Percentiles rank a stretch among this genome's conserved stretches.
Evolutionary conservation across 306 rosid species (phyloP).

Genomic region (Prosopis cineraria): DNA sequence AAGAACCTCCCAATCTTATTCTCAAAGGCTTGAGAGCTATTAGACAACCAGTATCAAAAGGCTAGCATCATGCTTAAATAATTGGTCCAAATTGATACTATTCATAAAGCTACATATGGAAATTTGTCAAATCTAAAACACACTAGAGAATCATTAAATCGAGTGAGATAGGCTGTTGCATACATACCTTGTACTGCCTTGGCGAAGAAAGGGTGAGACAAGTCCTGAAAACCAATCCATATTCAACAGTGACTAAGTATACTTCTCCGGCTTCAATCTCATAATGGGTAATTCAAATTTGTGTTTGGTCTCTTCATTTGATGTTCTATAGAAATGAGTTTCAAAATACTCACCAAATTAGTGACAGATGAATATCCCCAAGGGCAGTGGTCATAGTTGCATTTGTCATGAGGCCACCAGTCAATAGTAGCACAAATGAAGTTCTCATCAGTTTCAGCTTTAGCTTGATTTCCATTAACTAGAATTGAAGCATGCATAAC

Average conservation of each 20-base stretch:
- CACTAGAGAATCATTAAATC: neutral
- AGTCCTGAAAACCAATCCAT: constrained; percentile 69
- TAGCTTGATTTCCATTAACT: constrained; percentile 58
- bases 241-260: constrained; percentile 31
- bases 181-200: constrained; percentile 81
- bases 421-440: constrained; percentile 95
- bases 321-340: constrained; percentile 21
- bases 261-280: constrained; percentile 5
- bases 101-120: constrained; percentile 9
- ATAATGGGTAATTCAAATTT: neutral
- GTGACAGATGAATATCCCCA: constrained; percentile 76
- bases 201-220: constrained; percentile 76
- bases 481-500: constrained; percentile 45
- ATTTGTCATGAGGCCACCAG: constrained; percentile 97
- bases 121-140: constrained; percentile 21
- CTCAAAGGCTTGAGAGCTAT: constrained; percentile 87
- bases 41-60: constrained; percentile 44
- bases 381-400: constrained; percentile 82
- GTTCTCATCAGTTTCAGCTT: constrained; percentile 68
- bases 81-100: constrained; percentile 24
- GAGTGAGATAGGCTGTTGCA: constrained; percentile 9
- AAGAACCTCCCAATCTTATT: constrained; percentile 93
- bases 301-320: constrained; percentile 13
- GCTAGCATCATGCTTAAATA: constrained; percentile 24
- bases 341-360: constrained; percentile 63